phyloP scores from a whole-genome alignment of 2,329 filamentous ascomycete genomes.

The Scedosporium dehoogii region DNA sequence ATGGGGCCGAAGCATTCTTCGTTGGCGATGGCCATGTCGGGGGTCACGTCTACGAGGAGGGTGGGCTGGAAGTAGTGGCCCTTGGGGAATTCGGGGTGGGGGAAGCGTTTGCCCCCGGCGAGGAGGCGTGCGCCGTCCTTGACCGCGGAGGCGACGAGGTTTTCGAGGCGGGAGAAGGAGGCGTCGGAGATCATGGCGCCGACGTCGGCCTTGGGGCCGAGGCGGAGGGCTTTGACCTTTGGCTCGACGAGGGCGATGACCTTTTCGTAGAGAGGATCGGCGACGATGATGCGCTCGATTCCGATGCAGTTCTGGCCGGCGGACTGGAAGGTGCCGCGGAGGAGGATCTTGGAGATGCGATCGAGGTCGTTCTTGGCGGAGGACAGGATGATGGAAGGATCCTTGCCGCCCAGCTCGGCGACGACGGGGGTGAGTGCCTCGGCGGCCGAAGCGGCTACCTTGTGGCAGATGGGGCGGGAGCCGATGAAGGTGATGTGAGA shows the following conservation, averaged over 20 bases:
- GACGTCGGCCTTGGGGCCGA: constrained; percentile 72
- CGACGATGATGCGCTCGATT: constrained; percentile 82
- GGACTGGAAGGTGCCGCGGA: constrained; percentile 90
- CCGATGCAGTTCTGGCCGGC: constrained; percentile 97
- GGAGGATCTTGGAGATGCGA: constrained; percentile 69
- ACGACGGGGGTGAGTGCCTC: constrained; percentile 79
- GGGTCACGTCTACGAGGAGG: constrained; percentile 79
- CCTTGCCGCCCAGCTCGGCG: constrained; percentile 90
- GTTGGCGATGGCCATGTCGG: constrained; percentile 76
- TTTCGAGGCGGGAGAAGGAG: constrained; percentile 66
- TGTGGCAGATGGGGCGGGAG: constrained; percentile 73
- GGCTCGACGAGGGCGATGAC: constrained; percentile 63
- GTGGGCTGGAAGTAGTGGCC: constrained; percentile 94
- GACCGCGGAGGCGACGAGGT: constrained; percentile 68
- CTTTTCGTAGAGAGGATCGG: constrained; percentile 63
- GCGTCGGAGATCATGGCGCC: constrained; percentile 81
- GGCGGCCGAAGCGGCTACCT: constrained; percentile 78
- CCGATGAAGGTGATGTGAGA: constrained; percentile 95
- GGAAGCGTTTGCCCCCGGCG: constrained; percentile 62
- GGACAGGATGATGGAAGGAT: constrained; percentile 82
- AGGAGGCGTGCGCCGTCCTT: constrained; percentile 69
- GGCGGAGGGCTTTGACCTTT: constrained; percentile 62
- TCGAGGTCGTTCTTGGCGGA: constrained; percentile 57
- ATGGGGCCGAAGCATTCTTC: constrained; percentile 91
- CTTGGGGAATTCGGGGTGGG: constrained; percentile 61